Base-by-base conservation (phyloP, 768 basidiomycete species). In the Candolleomyces aberdarensis region DNA sequence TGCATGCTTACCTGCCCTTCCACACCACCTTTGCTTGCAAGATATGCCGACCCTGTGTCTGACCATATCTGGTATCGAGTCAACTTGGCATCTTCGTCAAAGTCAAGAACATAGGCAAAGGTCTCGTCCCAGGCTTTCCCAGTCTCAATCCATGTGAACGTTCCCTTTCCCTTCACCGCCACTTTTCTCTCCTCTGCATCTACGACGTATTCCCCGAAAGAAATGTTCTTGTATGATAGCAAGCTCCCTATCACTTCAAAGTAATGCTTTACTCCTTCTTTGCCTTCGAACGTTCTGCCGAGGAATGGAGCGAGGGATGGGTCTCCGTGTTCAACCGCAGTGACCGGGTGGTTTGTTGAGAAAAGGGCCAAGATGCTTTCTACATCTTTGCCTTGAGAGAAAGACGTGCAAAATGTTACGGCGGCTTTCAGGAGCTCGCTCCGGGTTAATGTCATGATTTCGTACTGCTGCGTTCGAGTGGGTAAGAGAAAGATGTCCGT, bases 1-100 rank as follows among this genome's bases (percentile, higher is more conserved):
- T 46, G 19, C 19, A 20, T 46, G 8, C 19, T 17, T 20, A 17
- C 44, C 19, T 61, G 66, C 36, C 74, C 72, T 39, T 69, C 65
- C 46, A 85, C 68, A 66, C 74, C 65, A n/a, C 86, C 85, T 22
- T 70, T 74, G 43, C 82, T 77, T 5, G 85, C 86, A 14, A 88
- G 76, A 70, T 85, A 86, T 10, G 84, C 80, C 5, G 86, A 82
- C 11, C 85, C 86, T 7, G 86, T 83, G 70, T 89, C 87, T 11
- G 84, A 85, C 86, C 87, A 89, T 2, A 88, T 78, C 66, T 88
- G 82, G 76, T 86, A 87, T 47, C 78, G 74, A 22, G 74, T 74
- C n/a, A 89, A 74, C 70, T 82, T 87, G 58, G 72, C 67, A 31
- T 80, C 77, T 22, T 82, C 76, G 58, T 87, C 86, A 67, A 87